Evolutionary conservation across 2,329 filamentous ascomycete species (phyloP).

Genomic region (Coniochaeta pulveracea): DNA sequence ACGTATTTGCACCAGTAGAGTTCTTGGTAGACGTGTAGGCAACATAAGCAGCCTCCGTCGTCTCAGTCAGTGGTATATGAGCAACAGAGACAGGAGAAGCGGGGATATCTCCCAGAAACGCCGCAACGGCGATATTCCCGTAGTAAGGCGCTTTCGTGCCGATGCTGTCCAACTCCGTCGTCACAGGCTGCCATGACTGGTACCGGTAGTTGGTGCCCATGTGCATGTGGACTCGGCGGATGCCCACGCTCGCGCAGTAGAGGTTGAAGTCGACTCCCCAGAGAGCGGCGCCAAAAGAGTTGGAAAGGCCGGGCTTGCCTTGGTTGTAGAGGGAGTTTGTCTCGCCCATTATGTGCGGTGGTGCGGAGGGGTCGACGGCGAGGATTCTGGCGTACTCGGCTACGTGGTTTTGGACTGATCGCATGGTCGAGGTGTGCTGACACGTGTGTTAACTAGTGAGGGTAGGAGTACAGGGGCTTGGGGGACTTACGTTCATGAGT

Average conservation of each 20-base stretch:
- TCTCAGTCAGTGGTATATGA: constrained; percentile 29
- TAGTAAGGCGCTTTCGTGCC: constrained; percentile 57
- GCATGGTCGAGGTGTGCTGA: constrained; percentile 36
- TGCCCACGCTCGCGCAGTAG: constrained; percentile 40
- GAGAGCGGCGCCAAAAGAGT: constrained; percentile 54
- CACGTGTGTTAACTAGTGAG: background rate
- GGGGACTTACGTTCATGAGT: constrained; percentile 39
- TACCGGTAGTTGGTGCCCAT: constrained; percentile 54
- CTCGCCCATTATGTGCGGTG: constrained; percentile 48
- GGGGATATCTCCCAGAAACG: constrained; percentile 35
- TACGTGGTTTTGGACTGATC: constrained; percentile 35
- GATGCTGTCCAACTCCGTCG: constrained; percentile 32
- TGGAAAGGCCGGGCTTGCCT: constrained; percentile 48
- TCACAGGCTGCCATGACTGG: constrained; percentile 46
- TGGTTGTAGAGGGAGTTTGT: constrained; percentile 52
- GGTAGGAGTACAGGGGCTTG: no score
- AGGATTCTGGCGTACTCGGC: constrained; percentile 32
- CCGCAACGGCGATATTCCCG: constrained; percentile 46
- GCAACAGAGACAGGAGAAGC: constrained; percentile 28
- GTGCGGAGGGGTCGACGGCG: constrained; percentile 15
- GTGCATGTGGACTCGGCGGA: constrained; percentile 52
- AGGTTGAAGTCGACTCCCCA: constrained; percentile 55
- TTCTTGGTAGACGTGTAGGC: constrained; percentile 25
- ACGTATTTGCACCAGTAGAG: constrained; percentile 17
- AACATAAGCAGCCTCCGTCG: constrained; percentile 41